Evolutionary conservation across 345 rosid genomes (phyloP).

Genomic region (Eucalyptus marginata): DNA sequence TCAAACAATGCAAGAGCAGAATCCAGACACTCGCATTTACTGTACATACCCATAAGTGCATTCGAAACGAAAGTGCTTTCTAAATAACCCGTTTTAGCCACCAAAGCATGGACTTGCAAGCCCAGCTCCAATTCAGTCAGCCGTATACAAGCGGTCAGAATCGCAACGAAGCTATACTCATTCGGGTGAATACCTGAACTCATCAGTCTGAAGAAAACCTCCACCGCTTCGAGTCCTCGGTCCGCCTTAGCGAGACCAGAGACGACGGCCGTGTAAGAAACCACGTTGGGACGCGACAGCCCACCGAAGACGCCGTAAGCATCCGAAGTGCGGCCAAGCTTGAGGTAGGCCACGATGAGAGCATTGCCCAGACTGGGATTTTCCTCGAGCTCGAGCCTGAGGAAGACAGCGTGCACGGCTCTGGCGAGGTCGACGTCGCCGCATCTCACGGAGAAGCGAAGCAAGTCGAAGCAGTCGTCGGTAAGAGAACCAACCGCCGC

Average conservation of each 20-base stretch:
- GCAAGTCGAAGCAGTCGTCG: conserved; percentile 1
- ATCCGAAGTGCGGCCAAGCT: conserved; percentile 35
- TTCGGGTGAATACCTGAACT: conserved; percentile 31
- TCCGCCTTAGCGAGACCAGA: conserved; percentile 42
- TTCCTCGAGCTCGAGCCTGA: conserved; percentile 41
- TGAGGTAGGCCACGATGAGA: conserved; percentile 49
- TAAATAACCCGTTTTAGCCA: conserved; percentile 19
- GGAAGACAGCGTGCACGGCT: conserved; percentile 50
- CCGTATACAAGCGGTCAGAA: conserved; percentile 44
- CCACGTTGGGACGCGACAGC: conserved; percentile 47
- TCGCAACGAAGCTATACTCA: conserved; percentile 35
- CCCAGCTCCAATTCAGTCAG: conserved; percentile 30
- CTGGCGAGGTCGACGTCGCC: conserved; percentile 31
- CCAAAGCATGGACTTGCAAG: conserved; percentile 38
- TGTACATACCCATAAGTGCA: conserved; percentile 58
- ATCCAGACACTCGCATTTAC: conserved; percentile 17
- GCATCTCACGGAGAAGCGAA: not conserved
- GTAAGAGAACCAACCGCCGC: conserved; percentile 11
- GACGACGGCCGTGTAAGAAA: conserved; percentile 55
- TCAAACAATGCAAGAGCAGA: conserved; percentile 44
- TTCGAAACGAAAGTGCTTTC: conserved; percentile 45
- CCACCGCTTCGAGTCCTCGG: conserved; percentile 35
- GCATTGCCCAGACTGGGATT: conserved; percentile 34
- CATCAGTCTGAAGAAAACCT: conserved; percentile 53
- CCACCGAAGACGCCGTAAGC: conserved; percentile 38